Conservation (phyloP, 768 basidiomycete species). For the Fomitopsis serialis region DNA sequence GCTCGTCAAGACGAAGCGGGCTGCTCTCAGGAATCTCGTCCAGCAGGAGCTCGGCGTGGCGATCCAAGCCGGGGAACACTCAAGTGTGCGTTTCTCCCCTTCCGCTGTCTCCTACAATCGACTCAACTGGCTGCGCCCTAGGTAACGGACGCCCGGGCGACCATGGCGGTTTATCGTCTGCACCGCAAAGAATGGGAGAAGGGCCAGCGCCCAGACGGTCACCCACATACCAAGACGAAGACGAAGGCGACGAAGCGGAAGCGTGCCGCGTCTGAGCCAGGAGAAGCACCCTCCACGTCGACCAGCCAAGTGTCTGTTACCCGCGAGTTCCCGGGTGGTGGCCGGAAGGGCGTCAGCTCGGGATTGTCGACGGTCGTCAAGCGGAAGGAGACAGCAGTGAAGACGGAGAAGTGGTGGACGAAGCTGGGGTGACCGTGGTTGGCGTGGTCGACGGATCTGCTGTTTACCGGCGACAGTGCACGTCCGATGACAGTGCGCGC, state of each 20-base stretch:
- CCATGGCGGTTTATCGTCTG: conserved; percentile 89
- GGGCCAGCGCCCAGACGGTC: background rate
- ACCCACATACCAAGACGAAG: too few relatives aligned
- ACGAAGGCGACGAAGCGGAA: conserved; percentile 3
- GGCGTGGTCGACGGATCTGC: too few relatives aligned
- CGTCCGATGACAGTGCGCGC: too few relatives aligned
- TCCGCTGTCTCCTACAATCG: background rate
- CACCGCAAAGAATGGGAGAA: conserved; percentile 80
- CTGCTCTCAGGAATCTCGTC: conserved; percentile 76
- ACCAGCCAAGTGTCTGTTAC: background rate
- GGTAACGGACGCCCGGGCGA: conserved; percentile 91
- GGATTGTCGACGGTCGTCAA: conserved; percentile 50
- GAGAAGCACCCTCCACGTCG: background rate
- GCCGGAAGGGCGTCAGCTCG: conserved; percentile 60
- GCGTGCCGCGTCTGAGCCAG: background rate
- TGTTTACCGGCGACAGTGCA: too few relatives aligned
- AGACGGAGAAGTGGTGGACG: background rate
- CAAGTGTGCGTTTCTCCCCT: conserved; percentile 57
- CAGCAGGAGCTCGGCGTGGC: conserved; percentile 71
- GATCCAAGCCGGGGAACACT: conserved; percentile 89
- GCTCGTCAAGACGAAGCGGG: conserved; percentile 54
- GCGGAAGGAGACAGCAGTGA: conserved; percentile 8
- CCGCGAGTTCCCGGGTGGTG: conserved; percentile 41
- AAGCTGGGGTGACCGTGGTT: background rate
- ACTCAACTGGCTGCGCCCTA: conserved; percentile 23